Conservation (phyloP, 768 basidiomycete species). For the Lactarius hengduanensis region DNA sequence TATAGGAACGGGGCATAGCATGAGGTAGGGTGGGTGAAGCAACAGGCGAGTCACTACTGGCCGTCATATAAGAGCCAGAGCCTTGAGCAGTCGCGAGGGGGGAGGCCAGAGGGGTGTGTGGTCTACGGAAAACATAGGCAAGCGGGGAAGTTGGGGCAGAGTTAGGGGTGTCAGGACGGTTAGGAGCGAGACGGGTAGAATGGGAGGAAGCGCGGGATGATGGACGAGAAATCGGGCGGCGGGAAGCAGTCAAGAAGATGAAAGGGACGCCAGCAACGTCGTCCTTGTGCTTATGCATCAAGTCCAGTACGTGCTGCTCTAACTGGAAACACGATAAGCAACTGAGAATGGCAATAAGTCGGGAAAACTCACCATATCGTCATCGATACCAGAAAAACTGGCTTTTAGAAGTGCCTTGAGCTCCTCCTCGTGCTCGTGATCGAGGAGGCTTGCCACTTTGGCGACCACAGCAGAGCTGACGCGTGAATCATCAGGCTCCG, state of each 20-base stretch:
- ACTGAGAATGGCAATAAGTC: not conserved
- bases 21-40: slow-evolving; percentile 65
- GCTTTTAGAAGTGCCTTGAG: slow-evolving; percentile 74
- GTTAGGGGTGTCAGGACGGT: slow-evolving; percentile 72
- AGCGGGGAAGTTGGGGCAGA: slow-evolving; percentile 78
- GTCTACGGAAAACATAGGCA: slow-evolving; percentile 67
- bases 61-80: slow-evolving; percentile 55
- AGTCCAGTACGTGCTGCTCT: slow-evolving; percentile 86
- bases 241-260: slow-evolving; percentile 75
- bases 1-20: slow-evolving; percentile 52
- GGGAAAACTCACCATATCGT: slow-evolving; percentile 56
- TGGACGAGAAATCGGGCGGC: slow-evolving; percentile 75
- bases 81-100: slow-evolving; percentile 63
- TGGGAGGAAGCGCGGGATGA: slow-evolving; percentile 77
- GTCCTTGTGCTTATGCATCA: slow-evolving; percentile 95
- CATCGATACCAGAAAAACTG: slow-evolving; percentile 59
- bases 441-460: slow-evolving; percentile 67
- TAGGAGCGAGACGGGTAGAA: slow-evolving; percentile 57
- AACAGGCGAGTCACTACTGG: slow-evolving; percentile 53
- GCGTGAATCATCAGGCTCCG: slow-evolving; percentile 51
- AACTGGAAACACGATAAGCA: slow-evolving; percentile 45
- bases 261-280: slow-evolving; percentile 81
- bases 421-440: slow-evolving; percentile 83
- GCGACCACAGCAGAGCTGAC: slow-evolving; percentile 65
- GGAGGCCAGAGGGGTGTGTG: slow-evolving; percentile 76